Base-by-base conservation (phyloP, 2,329 filamentous ascomycete genomes). In the Fusarium verrucosum region DNA sequence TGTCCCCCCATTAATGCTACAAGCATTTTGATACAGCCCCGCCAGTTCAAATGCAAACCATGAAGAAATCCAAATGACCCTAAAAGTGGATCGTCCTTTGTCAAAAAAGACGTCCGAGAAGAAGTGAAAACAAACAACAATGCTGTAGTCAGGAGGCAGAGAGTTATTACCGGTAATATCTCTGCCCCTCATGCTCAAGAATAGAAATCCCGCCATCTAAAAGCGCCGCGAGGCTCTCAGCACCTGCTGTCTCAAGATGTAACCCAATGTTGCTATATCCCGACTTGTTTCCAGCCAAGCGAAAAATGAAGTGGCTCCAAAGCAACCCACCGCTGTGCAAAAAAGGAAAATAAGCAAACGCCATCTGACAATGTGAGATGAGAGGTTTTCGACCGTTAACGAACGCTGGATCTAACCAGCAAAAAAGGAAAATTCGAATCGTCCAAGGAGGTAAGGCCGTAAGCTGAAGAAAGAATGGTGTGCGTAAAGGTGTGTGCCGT, bases 211-310 rank as follows among this genome's bases (percentile, higher is more conserved):
- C 49, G 38, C 40, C 64, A 37, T 61, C 51, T 45, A 69, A 60
- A 60, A 54, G 35, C 50, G 73, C 73, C 73, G 72, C 44, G 72
- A 70, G 70, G 73, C 73, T 62, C 52, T 67, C 69, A 63, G 61
- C 57, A 51, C 58, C 57, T 57, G 59, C 62, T 66, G 52, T 65
- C 44, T 53, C 55, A 69, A 68, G 68, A 67, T 72, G 55, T 70
- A 73, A 65, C 47, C 58, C 53, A 50, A 40, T 65, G 46, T 42
- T 50, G 55, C 43, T 59, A 38, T 55, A 60, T 50, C 47, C 43
- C 40, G 43, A 33, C 55, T 64, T 68, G 46, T 66, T 54, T 51
- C 58, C 37, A 63, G 44, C 45, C 49, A 47, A 66, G 58, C 41
- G 25, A 66, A 63, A 49, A 60, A 62, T 42, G 37, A 61, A 61